Evolutionary conservation across 2,329 filamentous ascomycete genomes (phyloP).

Genomic region (Coniosporium tulheliwenetii): DNA sequence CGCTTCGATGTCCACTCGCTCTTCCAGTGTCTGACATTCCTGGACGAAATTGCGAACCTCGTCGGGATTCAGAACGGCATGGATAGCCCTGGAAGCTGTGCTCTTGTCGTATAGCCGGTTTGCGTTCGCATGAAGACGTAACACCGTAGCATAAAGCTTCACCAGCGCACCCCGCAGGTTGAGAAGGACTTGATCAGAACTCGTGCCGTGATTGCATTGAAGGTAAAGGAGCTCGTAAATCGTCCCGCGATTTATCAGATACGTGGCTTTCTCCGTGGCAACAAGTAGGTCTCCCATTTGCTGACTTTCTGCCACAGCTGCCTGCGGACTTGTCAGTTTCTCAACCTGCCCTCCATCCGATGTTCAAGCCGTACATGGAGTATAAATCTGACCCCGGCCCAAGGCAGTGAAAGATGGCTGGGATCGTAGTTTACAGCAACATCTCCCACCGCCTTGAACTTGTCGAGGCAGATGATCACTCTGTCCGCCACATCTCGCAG

Average conservation of each 20-base stretch:
- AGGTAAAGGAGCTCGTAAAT: neutral
- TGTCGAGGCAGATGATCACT: constrained; percentile 11
- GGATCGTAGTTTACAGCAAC: constrained; percentile 12
- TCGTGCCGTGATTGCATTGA: neutral
- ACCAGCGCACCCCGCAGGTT: constrained; percentile 2
- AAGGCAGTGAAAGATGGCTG: constrained; percentile 13
- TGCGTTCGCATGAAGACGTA: constrained; percentile 2
- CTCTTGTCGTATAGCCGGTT: neutral
- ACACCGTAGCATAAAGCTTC: constrained; percentile 1
- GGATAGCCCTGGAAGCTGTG: neutral
- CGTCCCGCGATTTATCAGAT: neutral
- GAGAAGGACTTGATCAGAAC: neutral
- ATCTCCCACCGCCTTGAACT: constrained; percentile 13
- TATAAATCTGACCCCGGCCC: constrained; percentile 14
- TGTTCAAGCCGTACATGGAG: constrained; percentile 7
- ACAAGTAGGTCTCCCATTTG: neutral
- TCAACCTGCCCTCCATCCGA: neutral
- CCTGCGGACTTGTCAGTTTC: too few relatives aligned
- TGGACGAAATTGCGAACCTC: constrained; percentile 2
- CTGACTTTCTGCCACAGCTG: neutral
- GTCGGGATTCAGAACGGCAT: constrained; percentile 1
- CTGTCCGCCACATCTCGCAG: constrained; percentile 8
- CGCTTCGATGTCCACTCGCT: constrained; percentile 2
- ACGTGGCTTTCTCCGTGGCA: neutral
- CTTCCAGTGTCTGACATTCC: constrained; percentile 1